Evolutionary conservation across 768 basidiomycete genomes (phyloP), one percentile per base, ranked within the genome.

Genomic region (Kwoniella bestiolae): DNA sequence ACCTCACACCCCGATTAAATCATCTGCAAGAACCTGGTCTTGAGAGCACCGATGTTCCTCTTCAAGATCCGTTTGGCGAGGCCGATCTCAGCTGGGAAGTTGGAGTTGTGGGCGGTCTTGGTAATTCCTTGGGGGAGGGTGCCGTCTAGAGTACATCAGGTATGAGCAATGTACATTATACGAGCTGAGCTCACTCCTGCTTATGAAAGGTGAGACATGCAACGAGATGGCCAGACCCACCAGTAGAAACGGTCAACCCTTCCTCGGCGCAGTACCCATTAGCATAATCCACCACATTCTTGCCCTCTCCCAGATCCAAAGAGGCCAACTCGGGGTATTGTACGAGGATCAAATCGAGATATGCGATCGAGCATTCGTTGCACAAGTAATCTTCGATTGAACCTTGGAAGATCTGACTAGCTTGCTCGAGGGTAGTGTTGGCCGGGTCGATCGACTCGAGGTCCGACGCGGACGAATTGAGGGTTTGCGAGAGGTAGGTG

Each of bases 381-480:
- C 78, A 79, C 0, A 73, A 59, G 9, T 75, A 49, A 63, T 69
- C 28, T 73, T 75, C 56, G 75, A 60, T 69, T 71, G 73, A 12
- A 60, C 45, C 18, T 73, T 67, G 35, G 12, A 38, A 18, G 18
- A 2, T 38, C 7, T 12, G 35, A 5, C 11, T 21, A 77, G 47
- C 18, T 78, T 50, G 51, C 68, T 74, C 31, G 75, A 59, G 38
- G 74, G 51, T 2, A 73, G 72, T 55, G 69, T 74, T 41, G 68
- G 66, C 66, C 76, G 78, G 70, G 74, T 71, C 71, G 73, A 75
- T 75, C 60, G 72, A 76, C 26, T 68, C 32, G 60, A 72, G 71
- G 69, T 71, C 71, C 12, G 68, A 44, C 31, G 74, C 69, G 11
- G 67, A 53, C 44, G 67, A 66, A 55, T 52, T 60, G 28, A 38